Conservation (phyloP, 345 rosid genomes). For the Salix koriyanagi region DNA sequence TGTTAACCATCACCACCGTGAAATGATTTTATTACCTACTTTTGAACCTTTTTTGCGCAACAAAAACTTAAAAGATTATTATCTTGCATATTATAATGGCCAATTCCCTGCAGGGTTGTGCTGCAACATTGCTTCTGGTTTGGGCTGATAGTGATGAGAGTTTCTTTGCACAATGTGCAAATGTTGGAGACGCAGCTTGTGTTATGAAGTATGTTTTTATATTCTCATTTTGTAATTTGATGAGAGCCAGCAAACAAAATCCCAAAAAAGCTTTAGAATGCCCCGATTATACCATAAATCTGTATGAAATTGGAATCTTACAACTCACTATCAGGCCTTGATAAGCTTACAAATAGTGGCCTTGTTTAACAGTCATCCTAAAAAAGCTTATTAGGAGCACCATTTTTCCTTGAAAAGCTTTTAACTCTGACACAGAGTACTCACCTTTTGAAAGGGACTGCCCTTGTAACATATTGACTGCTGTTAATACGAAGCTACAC, state of each 20-base stretch:
- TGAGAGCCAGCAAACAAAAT: background rate
- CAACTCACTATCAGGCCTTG: no score
- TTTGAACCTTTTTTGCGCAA: background rate
- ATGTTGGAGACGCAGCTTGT: conserved; percentile 94
- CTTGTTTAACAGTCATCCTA: background rate
- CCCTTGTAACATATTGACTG: background rate
- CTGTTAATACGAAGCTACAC: background rate
- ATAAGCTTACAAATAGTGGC: background rate
- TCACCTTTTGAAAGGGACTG: background rate
- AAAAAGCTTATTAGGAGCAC: background rate
- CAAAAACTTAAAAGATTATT: background rate
- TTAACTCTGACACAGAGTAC: background rate
- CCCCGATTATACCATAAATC: background rate
- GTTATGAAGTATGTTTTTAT: conserved; percentile 57
- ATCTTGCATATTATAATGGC: background rate
- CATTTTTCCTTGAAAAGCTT: background rate
- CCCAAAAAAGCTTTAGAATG: background rate
- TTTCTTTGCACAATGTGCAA: conserved; percentile 83
- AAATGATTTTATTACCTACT: background rate
- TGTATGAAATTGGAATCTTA: background rate
- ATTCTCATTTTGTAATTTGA: conserved; percentile 8
- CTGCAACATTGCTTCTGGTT: conserved; percentile 85
- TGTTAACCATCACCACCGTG: background rate
- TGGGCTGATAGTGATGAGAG: conserved; percentile 55
- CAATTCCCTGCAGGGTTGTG: conserved; percentile 71